Evolutionary conservation across 345 rosid species (phyloP).

Genomic region (Camelina neglecta): DNA sequence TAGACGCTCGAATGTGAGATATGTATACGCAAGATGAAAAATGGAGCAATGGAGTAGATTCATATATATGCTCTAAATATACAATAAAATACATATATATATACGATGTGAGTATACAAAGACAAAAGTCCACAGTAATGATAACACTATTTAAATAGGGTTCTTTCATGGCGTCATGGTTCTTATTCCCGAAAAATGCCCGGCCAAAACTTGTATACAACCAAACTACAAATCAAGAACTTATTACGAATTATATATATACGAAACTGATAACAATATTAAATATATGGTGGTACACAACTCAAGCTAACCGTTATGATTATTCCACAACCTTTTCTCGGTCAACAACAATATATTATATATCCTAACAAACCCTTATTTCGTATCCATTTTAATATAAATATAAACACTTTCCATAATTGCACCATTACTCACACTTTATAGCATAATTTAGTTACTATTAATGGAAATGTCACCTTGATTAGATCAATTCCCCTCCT

Average conservation of each 20-base stretch:
- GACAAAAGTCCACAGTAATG: slow-evolving; percentile 43
- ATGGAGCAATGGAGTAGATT: slow-evolving; percentile 8
- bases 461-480: slow-evolving; percentile 36
- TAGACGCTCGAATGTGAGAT: background rate
- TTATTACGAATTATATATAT: slow-evolving; percentile 31
- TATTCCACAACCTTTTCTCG: slow-evolving; percentile 54
- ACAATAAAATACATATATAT: background rate
- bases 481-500: slow-evolving; percentile 45
- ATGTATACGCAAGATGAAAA: slow-evolving; percentile 16
- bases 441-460: slow-evolving; percentile 31
- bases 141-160: slow-evolving; percentile 41
- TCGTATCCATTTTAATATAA: slow-evolving; percentile 34
- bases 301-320: slow-evolving; percentile 75
- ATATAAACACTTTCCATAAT: slow-evolving; percentile 36
- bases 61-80: background rate
- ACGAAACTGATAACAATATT: slow-evolving; percentile 30
- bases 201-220: slow-evolving; percentile 76
- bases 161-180: slow-evolving; percentile 46
- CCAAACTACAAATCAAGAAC: slow-evolving; percentile 47
- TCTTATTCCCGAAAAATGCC: slow-evolving; percentile 61
- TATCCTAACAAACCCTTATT: slow-evolving; percentile 65
- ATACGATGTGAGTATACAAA: slow-evolving; percentile 33
- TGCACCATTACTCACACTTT: slow-evolving; percentile 37
- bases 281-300: slow-evolving; percentile 55
- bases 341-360: slow-evolving; percentile 61